Evolutionary conservation across 805 yeast species (phyloP), one percentile per base, ranked within the genome.

Genomic region (Saturnispora quitensis): DNA sequence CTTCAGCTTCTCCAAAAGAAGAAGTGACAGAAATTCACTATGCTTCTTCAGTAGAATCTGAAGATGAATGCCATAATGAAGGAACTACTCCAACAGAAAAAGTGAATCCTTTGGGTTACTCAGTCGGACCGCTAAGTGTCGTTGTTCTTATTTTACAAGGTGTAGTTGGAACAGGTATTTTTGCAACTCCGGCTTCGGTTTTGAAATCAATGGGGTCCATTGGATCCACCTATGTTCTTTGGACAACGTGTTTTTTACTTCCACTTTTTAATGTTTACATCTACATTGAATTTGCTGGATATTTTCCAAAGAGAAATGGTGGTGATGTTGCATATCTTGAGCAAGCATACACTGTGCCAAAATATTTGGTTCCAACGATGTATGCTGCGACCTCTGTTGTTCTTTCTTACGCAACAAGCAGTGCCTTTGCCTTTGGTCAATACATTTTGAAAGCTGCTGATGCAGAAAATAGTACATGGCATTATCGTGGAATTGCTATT

Each of bases 391-490:
- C 85, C 61, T 81, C 82, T 17, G 81, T 87, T 61, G 76, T 85
- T 60, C 71, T 87, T 47, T 93, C 93, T 38, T 87, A 90, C 88
- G 90, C 95, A 24, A 81, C 93, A 9, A 87, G 90, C 65, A 85
- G 86, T 65, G 82, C 90, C 18, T 80, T 85, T 48, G 87, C 85
- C 35, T 84, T 84, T 56, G 95, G 95, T 34, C 84, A 83, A 62
- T 86, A 84, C 68, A 73, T 87, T 55, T 72, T 86, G 54, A 78
- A 77, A 40, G 95, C 95, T 10, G 89, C 90, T 6, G 84, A 79
- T 40, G 74, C 71, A 18, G 83, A 80, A 54, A 74, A 78, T 8
- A 80, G 84, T 13, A 76, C 81, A 59, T 87, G 95, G 95, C 80
- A 81, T 60, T 82, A 84, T 58, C 74, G 91, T 62, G 89, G 81